A percentile compares a stretch with the other conserved stretches of the same genome.
Evolutionary conservation across 1,284 basidiomycete species (phyloP).

Genomic region (Neotropicomus parvogracilis): DNA sequence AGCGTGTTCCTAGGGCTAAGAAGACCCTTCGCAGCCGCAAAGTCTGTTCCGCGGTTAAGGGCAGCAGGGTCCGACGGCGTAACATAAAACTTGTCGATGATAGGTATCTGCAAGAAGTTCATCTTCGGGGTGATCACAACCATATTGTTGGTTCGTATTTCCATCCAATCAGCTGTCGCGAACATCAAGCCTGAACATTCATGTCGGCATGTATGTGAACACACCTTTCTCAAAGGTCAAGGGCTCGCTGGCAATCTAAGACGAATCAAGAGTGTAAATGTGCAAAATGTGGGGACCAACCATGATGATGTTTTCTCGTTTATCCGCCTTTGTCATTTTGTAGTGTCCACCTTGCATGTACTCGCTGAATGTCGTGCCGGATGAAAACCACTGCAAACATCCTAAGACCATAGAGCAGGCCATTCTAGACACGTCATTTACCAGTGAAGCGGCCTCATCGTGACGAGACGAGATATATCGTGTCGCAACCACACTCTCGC

Average conservation of each 20-base stretch:
- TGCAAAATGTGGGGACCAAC: slow-evolving; percentile 31
- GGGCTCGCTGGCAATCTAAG: slow-evolving; percentile 83
- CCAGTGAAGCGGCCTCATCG: slow-evolving; percentile 90
- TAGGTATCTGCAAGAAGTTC: slow-evolving; percentile 93
- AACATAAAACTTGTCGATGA: slow-evolving; percentile 88
- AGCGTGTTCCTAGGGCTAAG: slow-evolving; percentile 49
- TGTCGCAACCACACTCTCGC: slow-evolving; percentile 88
- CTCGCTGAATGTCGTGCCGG: slow-evolving; percentile 91
- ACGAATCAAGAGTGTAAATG: slow-evolving; percentile 11
- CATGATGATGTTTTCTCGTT: slow-evolving; percentile 93
- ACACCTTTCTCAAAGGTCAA: slow-evolving; percentile 89
- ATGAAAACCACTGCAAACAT: slow-evolving; percentile 80
- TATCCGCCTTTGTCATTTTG: slow-evolving; percentile 94
- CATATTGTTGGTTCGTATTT: slow-evolving; percentile 93
- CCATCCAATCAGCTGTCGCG: slow-evolving; percentile 85
- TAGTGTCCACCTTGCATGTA: slow-evolving; percentile 86
- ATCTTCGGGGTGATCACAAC: slow-evolving; percentile 88
- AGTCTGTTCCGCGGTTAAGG: slow-evolving; percentile 59
- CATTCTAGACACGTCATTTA: slow-evolving; percentile 30
- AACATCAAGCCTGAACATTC: not conserved
- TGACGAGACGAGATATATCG: slow-evolving; percentile 90
- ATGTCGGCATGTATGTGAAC: slow-evolving; percentile 16
- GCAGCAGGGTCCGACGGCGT: slow-evolving; percentile 72
- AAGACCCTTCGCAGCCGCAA: slow-evolving; percentile 72
- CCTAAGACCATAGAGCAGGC: slow-evolving; percentile 1